These are phyloP conservation scores for Serendipita sp. DNA, from an alignment of 768 basidiomycete species.

Conservation along the genomic window DNA sequence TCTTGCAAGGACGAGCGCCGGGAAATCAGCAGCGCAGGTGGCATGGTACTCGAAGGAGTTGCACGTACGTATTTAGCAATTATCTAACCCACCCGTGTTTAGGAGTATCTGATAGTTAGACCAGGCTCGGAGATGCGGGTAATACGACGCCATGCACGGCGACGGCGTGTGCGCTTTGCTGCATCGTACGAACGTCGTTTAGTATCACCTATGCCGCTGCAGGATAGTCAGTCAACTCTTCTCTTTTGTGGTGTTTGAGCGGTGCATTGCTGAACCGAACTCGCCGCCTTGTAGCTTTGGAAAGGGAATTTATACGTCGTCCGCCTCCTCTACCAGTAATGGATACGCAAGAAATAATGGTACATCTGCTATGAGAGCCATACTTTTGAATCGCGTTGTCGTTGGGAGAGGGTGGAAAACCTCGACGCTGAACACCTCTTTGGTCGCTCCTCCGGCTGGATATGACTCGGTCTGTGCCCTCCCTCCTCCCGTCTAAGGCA, in stretches of 20 bases:
- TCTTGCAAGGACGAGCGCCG: slow-evolving; percentile 33
- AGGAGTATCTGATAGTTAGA: background rate
- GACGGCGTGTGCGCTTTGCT: slow-evolving; percentile 43
- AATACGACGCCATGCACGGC: slow-evolving; percentile 37
- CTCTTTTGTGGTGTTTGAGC: too few species aligned
- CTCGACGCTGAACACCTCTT: slow-evolving; percentile 32
- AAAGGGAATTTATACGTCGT: slow-evolving; percentile 56
- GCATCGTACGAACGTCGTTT: slow-evolving; percentile 47
- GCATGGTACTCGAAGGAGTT: slow-evolving; percentile 56
- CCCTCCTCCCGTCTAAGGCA: too few species aligned
- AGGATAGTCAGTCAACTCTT: slow-evolving; percentile 36
- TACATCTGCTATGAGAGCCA: slow-evolving; percentile 14
- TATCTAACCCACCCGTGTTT: background rate
- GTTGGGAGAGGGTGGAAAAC: background rate
- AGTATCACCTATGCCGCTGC: slow-evolving; percentile 57
- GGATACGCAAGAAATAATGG: slow-evolving; percentile 30
- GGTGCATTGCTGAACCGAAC: too few species aligned
- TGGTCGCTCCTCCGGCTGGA: slow-evolving; percentile 44
- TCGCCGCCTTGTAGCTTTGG: slow-evolving; percentile 35
- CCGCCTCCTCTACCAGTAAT: slow-evolving; percentile 54
- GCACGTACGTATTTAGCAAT: slow-evolving; percentile 21
- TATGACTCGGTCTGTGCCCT: slow-evolving; percentile 44
- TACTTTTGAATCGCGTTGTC: background rate
- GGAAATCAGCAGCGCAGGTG: slow-evolving; percentile 63
- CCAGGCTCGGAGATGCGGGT: slow-evolving; percentile 40